phyloP scores from a whole-genome alignment of 345 rosid genomes.

The Atalantia buxifolia region DNA sequence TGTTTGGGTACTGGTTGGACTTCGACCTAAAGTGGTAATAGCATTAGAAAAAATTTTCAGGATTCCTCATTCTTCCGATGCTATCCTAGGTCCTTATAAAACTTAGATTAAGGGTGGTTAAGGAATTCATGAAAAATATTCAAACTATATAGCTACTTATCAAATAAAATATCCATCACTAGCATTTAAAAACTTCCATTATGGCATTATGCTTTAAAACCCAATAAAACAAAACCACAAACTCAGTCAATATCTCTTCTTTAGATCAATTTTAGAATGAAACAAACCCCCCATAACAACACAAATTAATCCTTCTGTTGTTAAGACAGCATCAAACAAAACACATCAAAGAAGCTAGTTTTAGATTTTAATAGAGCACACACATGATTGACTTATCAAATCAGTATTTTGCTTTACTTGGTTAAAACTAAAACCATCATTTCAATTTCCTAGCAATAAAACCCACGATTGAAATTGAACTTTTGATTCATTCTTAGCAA shows the following conservation, averaged over 20 bases:
- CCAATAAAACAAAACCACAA: background rate
- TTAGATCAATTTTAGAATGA: background rate
- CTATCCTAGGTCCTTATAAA: too few species aligned
- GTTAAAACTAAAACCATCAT: background rate
- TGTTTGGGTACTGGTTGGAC: slow-evolving; percentile 84
- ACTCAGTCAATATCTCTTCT: background rate
- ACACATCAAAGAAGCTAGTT: background rate
- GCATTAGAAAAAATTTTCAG: too few species aligned
- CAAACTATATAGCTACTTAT: background rate
- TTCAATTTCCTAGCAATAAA: background rate
- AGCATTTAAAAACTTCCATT: background rate
- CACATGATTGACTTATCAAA: background rate
- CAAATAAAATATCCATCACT: background rate
- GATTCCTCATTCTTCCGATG: too few species aligned
- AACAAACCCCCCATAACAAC: background rate
- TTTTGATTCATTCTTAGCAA: background rate
- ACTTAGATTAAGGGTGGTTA: too few species aligned
- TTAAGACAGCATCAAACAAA: background rate
- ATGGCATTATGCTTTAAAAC: background rate
- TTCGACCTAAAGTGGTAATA: slow-evolving; percentile 51
- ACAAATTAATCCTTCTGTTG: background rate
- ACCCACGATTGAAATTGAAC: background rate
- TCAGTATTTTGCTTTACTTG: background rate
- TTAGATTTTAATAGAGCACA: too few species aligned
- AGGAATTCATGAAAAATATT: background rate